Base-by-base conservation (phyloP, 768 basidiomycete species). In the Mycena polygramma region DNA sequence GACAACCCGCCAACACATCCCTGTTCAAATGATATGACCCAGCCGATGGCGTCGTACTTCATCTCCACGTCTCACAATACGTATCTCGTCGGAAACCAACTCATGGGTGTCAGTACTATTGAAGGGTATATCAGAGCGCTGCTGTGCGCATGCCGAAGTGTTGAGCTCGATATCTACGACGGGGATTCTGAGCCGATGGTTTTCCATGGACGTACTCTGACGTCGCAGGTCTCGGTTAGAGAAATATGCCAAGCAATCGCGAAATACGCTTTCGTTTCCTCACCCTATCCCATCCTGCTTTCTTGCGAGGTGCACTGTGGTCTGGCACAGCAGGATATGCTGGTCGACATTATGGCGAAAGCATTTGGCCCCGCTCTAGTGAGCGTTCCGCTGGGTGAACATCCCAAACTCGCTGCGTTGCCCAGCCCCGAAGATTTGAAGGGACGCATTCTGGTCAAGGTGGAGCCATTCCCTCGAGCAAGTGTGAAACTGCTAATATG, bases 231-330 rank as follows among this genome's bases (percentile, higher is more conserved):
- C 1, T 83, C 94, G 0, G 86, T 94, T 1, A 89, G 94, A 15
- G 94, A 96, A 71, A 90, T 96, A 45, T 95, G 95, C 76, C 83
- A 89, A 57, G 95, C 95, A 1, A 95, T 99, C 77, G 87, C 87
- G 52, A 95, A 95, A 77, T 99, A 99, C 76, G 97, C 94, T 1
- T 99, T 99, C 75, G 91, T 96, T 51, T 89, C 94, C 0, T 97
- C 96, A 1, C 94, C 95, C 0, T 98, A 96, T 78, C 98, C 98
- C 0, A 87, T 99, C 79, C 93, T 99, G 80, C 92, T 99, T 59
- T 97, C 96, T 9, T 95, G 97, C 24, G 98, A 99, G 82, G 88
- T 98, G 5, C 97, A 98, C 75, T 98, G 96, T 79, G 86, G 88
- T 1, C 81, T 84, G 5, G 86, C 87, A 24, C 86, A 89, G 69